These are phyloP conservation scores for Kazachstania sp. DNA, from an alignment of 1,139 yeast species.

Conservation along the genomic window DNA sequence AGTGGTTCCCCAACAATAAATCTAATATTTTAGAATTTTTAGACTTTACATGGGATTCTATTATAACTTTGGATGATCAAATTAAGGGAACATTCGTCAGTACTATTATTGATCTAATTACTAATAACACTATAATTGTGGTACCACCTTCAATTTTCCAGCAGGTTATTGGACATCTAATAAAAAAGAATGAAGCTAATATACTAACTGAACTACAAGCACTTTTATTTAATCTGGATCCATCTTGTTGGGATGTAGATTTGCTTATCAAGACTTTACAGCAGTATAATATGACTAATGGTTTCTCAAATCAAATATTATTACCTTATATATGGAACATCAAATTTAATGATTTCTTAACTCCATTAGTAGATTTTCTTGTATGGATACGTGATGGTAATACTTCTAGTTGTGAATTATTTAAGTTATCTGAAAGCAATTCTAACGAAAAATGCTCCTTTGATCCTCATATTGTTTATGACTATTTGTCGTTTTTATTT, in stretches of 20 bases:
- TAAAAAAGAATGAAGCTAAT: not conserved
- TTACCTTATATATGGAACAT: slow-evolving; percentile 60
- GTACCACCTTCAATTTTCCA: slow-evolving; percentile 59
- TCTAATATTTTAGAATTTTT: slow-evolving; percentile 4
- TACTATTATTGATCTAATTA: slow-evolving; percentile 31
- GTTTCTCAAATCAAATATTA: slow-evolving; percentile 26
- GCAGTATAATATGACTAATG: slow-evolving; percentile 30
- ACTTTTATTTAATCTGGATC: slow-evolving; percentile 56
- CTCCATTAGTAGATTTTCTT: slow-evolving; percentile 50
- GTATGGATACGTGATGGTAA: slow-evolving; percentile 8
- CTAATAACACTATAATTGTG: slow-evolving; percentile 37
- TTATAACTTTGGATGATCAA: not conserved
- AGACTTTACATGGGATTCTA: slow-evolving; percentile 9
- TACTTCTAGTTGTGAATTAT: slow-evolving; percentile 4
- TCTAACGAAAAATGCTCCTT: not conserved
- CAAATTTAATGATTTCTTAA: slow-evolving; percentile 53
- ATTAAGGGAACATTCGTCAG: not conserved
- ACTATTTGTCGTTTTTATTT: slow-evolving; percentile 59
- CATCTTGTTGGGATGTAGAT: slow-evolving; percentile 64
- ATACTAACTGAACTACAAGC: slow-evolving; percentile 41
- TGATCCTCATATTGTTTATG: slow-evolving; percentile 2
- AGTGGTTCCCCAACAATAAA: slow-evolving; percentile 8
- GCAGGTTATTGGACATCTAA: slow-evolving; percentile 33
- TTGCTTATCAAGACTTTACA: slow-evolving; percentile 51
- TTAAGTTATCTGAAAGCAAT: not conserved